Percentiles rank a stretch among this genome's conserved stretches.
These are phyloP conservation scores for Penicillium vulpinum DNA, from an alignment of 2,329 filamentous ascomycete species.

Conservation along the genomic window DNA sequence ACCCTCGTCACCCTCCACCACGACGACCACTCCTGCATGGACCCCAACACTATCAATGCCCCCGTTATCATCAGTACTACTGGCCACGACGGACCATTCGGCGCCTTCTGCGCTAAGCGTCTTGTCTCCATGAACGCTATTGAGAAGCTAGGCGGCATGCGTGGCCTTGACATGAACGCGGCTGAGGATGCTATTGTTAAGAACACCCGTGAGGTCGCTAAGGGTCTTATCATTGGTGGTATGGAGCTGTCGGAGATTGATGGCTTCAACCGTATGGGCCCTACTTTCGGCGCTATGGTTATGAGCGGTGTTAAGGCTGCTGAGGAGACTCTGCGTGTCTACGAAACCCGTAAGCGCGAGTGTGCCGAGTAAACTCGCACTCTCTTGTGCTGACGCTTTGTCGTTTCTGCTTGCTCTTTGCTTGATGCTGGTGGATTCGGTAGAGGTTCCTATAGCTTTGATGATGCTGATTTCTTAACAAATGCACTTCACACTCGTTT, in stretches of 20 bases:
- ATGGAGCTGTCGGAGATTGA: conserved; percentile 94
- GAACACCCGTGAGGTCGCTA: conserved; percentile 81
- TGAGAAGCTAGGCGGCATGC: conserved; percentile 85
- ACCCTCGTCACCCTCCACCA: conserved; percentile 85
- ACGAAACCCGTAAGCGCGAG: conserved; percentile 74
- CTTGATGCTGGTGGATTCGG: not conserved
- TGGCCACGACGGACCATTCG: conserved; percentile 87
- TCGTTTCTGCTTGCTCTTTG: not conserved
- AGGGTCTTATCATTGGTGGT: conserved; percentile 86
- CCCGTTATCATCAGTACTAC: conserved; percentile 86
- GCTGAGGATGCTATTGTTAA: conserved; percentile 95
- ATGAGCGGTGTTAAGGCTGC: conserved; percentile 86
- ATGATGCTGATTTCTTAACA: conserved; percentile 13
- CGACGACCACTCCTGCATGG: conserved; percentile 92
- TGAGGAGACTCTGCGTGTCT: conserved; percentile 77
- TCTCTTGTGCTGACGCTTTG: not conserved
- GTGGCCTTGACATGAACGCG: conserved; percentile 86
- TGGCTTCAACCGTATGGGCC: conserved; percentile 87
- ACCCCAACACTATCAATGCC: conserved; percentile 94
- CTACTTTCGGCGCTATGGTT: conserved; percentile 87
- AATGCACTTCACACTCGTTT: conserved; percentile 25
- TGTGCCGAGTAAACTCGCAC: conserved; percentile 57
- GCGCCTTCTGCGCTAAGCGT: conserved; percentile 86
- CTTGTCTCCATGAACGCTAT: conserved; percentile 85
- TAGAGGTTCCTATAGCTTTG: conserved; percentile 6